Percentiles rank a stretch among this genome's conserved stretches.
These are phyloP conservation scores for Pholiota molesta DNA, from an alignment of 768 basidiomycete genomes.

Conservation along the genomic window DNA sequence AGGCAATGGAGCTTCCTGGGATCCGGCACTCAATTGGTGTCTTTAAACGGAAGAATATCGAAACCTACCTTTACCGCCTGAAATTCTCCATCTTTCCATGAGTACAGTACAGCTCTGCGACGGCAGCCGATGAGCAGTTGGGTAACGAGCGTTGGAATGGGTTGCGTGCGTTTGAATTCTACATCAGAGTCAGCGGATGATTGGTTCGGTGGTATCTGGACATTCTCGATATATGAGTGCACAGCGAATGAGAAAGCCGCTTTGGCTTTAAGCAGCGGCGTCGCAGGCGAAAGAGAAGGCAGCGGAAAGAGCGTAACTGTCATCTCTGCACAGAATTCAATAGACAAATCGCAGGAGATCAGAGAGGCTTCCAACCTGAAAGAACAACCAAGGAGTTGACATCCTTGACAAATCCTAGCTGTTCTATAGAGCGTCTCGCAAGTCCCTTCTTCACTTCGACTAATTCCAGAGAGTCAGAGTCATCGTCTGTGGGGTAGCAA, in stretches of 20 bases:
- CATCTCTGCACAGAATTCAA: conserved; percentile 52
- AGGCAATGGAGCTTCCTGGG: conserved; percentile 78
- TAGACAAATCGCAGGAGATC: conserved; percentile 4
- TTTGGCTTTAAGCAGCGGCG: conserved; percentile 75
- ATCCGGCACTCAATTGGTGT: neutral
- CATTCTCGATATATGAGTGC: conserved; percentile 60
- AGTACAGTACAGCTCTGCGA: conserved; percentile 81
- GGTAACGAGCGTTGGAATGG: conserved; percentile 72
- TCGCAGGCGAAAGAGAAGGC: conserved; percentile 71
- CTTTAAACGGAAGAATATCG: neutral
- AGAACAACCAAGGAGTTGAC: conserved; percentile 85
- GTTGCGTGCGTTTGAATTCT: conserved; percentile 37
- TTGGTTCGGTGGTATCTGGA: conserved; percentile 28
- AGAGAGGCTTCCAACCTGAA: conserved; percentile 58
- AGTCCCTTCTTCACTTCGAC: conserved; percentile 71
- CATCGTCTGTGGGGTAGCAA: conserved; percentile 19
- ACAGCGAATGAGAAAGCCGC: conserved; percentile 83
- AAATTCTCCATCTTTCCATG: conserved; percentile 84
- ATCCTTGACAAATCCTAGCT: conserved; percentile 83
- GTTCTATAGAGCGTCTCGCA: conserved; percentile 77
- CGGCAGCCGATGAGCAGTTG: conserved; percentile 84
- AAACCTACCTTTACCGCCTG: conserved; percentile 66
- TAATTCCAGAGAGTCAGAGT: conserved; percentile 39
- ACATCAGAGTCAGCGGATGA: conserved; percentile 22
- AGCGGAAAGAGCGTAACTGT: conserved; percentile 76